Conservation (phyloP, 495 filamentous ascomycete species). For the Hypoxylon fragiforme region DNA sequence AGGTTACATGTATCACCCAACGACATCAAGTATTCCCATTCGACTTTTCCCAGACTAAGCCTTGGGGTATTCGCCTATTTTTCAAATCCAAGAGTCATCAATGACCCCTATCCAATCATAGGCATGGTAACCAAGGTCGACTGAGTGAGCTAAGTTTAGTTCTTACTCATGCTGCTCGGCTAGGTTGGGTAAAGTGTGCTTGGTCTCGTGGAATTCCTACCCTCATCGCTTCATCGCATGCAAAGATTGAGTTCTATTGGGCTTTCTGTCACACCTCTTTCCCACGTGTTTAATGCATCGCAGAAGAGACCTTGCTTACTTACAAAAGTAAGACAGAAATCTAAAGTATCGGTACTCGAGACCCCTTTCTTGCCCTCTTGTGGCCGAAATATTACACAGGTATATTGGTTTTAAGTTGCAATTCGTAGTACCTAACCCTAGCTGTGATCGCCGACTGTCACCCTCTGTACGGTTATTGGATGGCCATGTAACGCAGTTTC, state of each 20-base stretch:
- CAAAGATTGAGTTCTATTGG: no score
- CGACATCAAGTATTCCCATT: conserved; percentile 1
- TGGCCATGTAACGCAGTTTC: neutral
- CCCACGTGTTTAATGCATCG: conserved; percentile 32
- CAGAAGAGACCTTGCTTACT: conserved; percentile 20
- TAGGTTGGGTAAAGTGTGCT: no score
- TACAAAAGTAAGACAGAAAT: conserved; percentile 21
- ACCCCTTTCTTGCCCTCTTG: neutral
- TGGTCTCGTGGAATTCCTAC: no score
- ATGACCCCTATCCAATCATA: conserved; percentile 6
- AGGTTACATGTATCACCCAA: no score
- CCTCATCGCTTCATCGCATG: no score
- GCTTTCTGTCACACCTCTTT: conserved; percentile 17
- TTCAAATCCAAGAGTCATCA: neutral
- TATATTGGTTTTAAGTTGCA: neutral
- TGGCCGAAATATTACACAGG: conserved; percentile 13
- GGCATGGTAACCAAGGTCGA: neutral
- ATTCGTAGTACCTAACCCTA: no score
- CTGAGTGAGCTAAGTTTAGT: conserved; percentile 2
- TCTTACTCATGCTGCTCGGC: conserved; percentile 10
- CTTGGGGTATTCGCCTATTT: neutral
- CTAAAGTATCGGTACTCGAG: conserved; percentile 13
- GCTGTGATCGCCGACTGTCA: neutral
- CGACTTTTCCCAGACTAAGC: neutral
- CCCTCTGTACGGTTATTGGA: neutral